A percentile compares a stretch with the other conserved stretches of the same genome.
These are phyloP conservation scores for Aspergillus egyptiacus DNA, from an alignment of 495 filamentous ascomycete genomes.

Conservation along the genomic window DNA sequence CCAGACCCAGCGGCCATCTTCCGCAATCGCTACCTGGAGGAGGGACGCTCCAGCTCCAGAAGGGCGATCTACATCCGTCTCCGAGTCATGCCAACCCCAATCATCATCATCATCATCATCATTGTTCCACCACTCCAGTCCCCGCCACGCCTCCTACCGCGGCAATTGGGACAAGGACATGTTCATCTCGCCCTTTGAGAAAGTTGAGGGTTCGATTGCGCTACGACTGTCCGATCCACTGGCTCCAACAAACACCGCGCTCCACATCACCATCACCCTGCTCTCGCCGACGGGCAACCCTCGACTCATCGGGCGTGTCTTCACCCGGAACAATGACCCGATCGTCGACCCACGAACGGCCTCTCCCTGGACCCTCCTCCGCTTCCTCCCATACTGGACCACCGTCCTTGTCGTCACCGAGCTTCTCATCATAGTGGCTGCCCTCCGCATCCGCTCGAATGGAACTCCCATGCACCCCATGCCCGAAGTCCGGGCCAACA, in stretches of 20 bases:
- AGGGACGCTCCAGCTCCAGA: too few relatives aligned
- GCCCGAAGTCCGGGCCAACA: conserved; percentile 5
- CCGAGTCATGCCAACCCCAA: too few relatives aligned
- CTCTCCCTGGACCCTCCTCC: background rate
- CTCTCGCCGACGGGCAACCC: background rate
- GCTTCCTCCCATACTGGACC: conserved; percentile 8
- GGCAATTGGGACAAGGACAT: conserved; percentile 17
- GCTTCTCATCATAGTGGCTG: background rate
- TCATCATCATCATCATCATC: background rate
- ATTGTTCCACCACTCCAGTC: conserved; percentile 13
- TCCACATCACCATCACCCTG: conserved; percentile 6
- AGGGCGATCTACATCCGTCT: too few relatives aligned
- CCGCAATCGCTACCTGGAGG: too few relatives aligned
- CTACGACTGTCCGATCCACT: background rate
- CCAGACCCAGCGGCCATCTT: background rate
- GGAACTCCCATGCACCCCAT: background rate
- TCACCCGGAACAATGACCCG: background rate
- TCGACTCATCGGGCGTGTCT: conserved; percentile 2
- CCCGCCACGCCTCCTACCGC: conserved; percentile 13
- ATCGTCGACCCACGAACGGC: background rate
- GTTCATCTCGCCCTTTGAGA: conserved; percentile 23
- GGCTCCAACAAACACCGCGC: background rate
- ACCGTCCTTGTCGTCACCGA: background rate
- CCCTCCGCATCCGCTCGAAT: background rate
- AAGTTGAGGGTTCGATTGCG: conserved; percentile 16